Conservation (phyloP, 345 rosid species). For the Bruguiera gymnorhiza region DNA sequence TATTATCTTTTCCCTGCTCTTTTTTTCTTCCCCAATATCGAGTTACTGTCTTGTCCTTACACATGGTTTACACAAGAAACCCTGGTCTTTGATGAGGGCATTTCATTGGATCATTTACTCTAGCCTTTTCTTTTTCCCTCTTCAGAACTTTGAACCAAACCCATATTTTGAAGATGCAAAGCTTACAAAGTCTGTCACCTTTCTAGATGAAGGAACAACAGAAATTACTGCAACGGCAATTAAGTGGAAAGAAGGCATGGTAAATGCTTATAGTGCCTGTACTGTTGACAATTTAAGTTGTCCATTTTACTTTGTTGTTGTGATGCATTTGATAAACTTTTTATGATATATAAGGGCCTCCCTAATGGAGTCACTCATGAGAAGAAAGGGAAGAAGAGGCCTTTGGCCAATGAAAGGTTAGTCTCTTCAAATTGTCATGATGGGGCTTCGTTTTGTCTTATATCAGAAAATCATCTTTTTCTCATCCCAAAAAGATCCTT, state of each 20-base stretch:
- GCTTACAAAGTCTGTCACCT: conserved; percentile 76
- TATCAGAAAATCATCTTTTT: background rate
- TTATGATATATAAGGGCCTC: conserved; percentile 45
- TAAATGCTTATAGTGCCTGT: conserved; percentile 16
- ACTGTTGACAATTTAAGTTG: no score
- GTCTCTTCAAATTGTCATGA: conserved; percentile 3
- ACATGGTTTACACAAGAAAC: background rate
- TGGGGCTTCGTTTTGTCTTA: background rate
- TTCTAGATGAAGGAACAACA: conserved; percentile 81
- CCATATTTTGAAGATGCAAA: conserved; percentile 81
- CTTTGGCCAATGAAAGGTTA: conserved; percentile 68
- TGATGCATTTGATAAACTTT: background rate
- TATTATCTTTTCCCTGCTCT: conserved; percentile 3
- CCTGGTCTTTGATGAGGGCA: background rate
- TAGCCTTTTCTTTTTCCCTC: background rate
- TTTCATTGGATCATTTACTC: background rate
- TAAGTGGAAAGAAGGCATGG: conserved; percentile 94
- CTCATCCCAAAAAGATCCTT: background rate
- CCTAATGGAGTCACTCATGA: conserved; percentile 78
- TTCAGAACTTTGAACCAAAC: conserved; percentile 71
- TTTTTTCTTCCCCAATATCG: background rate
- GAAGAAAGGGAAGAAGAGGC: conserved; percentile 86
- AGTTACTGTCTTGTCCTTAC: background rate
- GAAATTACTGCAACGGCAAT: conserved; percentile 71
- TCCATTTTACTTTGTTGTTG: background rate